Evolutionary conservation across 2,329 filamentous ascomycete species (phyloP).

Genomic region (Penicillium janthinellum): DNA sequence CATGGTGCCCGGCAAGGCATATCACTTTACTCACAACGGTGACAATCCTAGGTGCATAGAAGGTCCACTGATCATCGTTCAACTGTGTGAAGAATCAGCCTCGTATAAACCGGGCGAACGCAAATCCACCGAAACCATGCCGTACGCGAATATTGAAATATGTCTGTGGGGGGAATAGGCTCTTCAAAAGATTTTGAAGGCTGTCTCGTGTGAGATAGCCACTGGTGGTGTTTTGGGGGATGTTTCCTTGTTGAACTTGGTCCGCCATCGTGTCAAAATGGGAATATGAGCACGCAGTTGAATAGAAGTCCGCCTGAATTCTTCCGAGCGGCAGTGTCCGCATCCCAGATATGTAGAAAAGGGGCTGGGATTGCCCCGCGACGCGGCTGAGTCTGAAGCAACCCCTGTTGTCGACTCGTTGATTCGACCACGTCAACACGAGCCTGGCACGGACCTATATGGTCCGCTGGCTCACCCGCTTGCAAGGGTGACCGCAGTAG

Average conservation of each 20-base stretch:
- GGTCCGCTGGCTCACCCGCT: too few relatives aligned
- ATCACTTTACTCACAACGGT: neutral
- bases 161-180: neutral
- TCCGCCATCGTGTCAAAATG: neutral
- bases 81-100: neutral
- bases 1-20: neutral
- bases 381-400: neutral
- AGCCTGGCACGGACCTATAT: neutral
- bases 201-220: neutral
- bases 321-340: neutral
- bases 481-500: too few relatives aligned
- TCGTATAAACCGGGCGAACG: neutral
- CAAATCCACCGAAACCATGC: neutral
- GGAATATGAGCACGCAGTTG: neutral
- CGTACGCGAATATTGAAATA: neutral
- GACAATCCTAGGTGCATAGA: neutral
- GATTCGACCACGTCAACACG: neutral
- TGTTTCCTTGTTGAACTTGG: neutral
- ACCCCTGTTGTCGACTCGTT: neutral
- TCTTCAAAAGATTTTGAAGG: neutral
- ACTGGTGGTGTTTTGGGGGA: neutral
- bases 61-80: neutral
- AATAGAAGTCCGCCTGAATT: too few relatives aligned
- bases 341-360: neutral
- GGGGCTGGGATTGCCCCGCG: neutral